Base-by-base conservation (phyloP, 1,284 basidiomycete species). In the Blastosporella zonata region DNA sequence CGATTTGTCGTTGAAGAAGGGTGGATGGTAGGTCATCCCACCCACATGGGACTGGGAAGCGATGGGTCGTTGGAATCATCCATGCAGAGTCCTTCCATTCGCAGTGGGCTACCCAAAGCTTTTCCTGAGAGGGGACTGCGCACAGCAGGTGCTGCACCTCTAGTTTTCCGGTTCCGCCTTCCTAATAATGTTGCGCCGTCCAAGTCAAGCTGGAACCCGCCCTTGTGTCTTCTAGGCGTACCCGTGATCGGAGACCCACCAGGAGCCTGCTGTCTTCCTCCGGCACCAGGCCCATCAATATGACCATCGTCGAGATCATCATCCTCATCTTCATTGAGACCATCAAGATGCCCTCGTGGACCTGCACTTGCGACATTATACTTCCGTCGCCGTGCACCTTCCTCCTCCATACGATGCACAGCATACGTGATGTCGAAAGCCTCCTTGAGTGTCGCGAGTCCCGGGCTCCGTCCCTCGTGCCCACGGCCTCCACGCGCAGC, bases 391-490 rank as follows among this genome's bases (percentile, higher is more conserved):
- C 90, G 79, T 0, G 90, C 89, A 20, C 93, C 94, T 69, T 99
- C 97, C 68, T 99, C 97, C 65, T 98, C 96, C 93, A 97, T 97
- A 17, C 97, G 85, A 69, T 99, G 97, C 0, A 99, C 96, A 9
- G 97, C 97, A 67, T 99, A 99, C 0, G 97, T 97, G 59, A 99
- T 89, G 65, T 99, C 97, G 67, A 99, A 99, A 1, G 97, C 96
- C 66, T 99, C 97, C 65, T 97, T 98, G 68, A 99, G 83, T 0
- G 86, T 84, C 0, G 90, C 85, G 36, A 98, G 68, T 29, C 96
- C 95, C 1, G 97, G 97, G 44, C 94, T 97, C 47, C 93, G 87
- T 38, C 87, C 90, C 60, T 93, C 90, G 25, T 62, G 59, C 15
- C 74, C 72, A 44, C 82, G 77, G 63, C 84, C 84, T 48, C 87